Conservation (phyloP, 176 grass and related monocot species). For the Ampelocalamus luodianensis region DNA sequence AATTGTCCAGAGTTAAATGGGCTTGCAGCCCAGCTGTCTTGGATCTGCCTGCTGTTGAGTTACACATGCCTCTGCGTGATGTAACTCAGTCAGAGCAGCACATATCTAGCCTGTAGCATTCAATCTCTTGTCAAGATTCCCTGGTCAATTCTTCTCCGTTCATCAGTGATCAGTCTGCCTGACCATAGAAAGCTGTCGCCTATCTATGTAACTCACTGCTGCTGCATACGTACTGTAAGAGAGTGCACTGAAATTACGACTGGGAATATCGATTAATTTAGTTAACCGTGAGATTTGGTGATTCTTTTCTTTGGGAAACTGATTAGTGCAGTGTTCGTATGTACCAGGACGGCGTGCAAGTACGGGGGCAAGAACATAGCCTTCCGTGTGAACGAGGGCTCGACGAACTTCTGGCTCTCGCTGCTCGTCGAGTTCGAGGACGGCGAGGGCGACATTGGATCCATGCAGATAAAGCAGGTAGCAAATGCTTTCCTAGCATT, state of each 20-base stretch:
- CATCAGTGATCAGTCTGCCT: not conserved
- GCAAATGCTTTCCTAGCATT: not conserved
- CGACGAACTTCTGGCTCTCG: slow-evolving; percentile 89
- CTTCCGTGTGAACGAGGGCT: slow-evolving; percentile 92
- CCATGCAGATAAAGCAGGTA: slow-evolving; percentile 97
- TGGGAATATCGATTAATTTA: not conserved
- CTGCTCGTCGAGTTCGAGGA: slow-evolving; percentile 95
- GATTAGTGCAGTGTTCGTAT: not conserved
- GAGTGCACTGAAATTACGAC: not conserved
- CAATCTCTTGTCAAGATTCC: slow-evolving; percentile 36
- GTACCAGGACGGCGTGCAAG: slow-evolving; percentile 81
- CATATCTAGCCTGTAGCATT: slow-evolving; percentile 1
- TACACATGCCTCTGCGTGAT: slow-evolving; percentile 32
- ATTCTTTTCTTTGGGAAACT: slow-evolving; percentile 16
- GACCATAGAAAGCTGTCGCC: not conserved
- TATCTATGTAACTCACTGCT: not conserved
- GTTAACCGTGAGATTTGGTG: not conserved
- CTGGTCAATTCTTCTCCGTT: not conserved
- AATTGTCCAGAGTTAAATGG: slow-evolving; percentile 28
- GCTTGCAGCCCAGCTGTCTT: slow-evolving; percentile 35
- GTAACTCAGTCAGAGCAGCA: slow-evolving; percentile 20
- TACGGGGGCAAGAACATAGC: slow-evolving; percentile 86
- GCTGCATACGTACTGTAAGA: not conserved
- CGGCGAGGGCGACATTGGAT: slow-evolving; percentile 90
- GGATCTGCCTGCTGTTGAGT: slow-evolving; percentile 26